phyloP scores from a whole-genome alignment of 352 stramenopile species.

The Phytopythium sindhum region DNA sequence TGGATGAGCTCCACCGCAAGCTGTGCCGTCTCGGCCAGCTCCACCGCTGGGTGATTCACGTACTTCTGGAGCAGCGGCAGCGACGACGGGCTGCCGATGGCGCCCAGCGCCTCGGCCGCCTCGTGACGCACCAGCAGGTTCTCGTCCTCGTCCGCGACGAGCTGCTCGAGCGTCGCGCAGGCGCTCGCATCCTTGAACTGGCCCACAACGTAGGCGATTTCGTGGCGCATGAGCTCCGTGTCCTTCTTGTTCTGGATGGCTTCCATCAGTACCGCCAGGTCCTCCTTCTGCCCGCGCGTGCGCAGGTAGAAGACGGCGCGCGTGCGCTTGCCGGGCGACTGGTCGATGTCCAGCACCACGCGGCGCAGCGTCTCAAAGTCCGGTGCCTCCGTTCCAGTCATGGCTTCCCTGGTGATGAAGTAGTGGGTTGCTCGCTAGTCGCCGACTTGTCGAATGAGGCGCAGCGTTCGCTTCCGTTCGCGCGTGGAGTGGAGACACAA shows the following conservation, averaged over 20 bases:
- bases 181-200: constrained; percentile 94
- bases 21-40: constrained; percentile 95
- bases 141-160: constrained; percentile 86
- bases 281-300: constrained; percentile 70
- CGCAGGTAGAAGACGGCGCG: constrained; percentile 91
- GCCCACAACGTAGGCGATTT: constrained; percentile 98
- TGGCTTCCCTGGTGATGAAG: background rate
- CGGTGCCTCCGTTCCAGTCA: constrained; percentile 29
- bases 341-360: constrained; percentile 70
- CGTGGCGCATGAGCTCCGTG: constrained; percentile 96
- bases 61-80: constrained; percentile 88
- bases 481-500: no score
- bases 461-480: background rate
- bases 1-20: constrained; percentile 91
- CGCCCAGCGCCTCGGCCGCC: constrained; percentile 95
- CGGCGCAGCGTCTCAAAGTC: constrained; percentile 56
- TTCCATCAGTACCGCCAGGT: constrained; percentile 70
- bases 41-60: constrained; percentile 61
- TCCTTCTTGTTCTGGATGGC: constrained; percentile 84
- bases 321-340: constrained; percentile 89
- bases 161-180: constrained; percentile 65
- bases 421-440: background rate
- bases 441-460: background rate
- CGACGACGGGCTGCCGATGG: constrained; percentile 88
- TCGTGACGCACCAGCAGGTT: constrained; percentile 92